phyloP scores from a whole-genome alignment of 2,329 filamentous ascomycete genomes.

The Calonectria hawksworthii region DNA sequence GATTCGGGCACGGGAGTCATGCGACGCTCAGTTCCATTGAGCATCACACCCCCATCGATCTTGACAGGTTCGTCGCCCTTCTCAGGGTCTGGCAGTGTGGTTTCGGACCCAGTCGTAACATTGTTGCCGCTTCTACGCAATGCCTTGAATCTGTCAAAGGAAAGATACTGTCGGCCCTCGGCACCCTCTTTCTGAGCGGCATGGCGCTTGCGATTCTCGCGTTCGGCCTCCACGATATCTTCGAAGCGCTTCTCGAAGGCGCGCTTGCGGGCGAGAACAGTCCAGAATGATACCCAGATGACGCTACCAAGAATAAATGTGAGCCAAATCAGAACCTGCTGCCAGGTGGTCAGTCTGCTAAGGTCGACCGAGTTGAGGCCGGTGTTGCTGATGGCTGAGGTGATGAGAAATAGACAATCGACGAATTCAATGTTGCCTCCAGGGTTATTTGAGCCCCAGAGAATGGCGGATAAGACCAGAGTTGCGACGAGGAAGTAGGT shows the following conservation, averaged over 20 bases:
- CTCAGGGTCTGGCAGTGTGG: background rate
- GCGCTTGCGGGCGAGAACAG: constrained; percentile 71
- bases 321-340: constrained; percentile 75
- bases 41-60: background rate
- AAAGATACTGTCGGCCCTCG: constrained; percentile 35
- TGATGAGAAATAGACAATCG: constrained; percentile 76
- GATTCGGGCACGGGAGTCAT: constrained; percentile 37
- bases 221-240: constrained; percentile 61
- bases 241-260: constrained; percentile 75
- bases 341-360: constrained; percentile 74
- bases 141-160: constrained; percentile 39
- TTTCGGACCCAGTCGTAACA: background rate
- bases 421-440: constrained; percentile 68
- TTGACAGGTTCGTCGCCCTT: background rate
- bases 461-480: constrained; percentile 70
- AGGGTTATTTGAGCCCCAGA: constrained; percentile 70
- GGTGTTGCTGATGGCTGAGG: constrained; percentile 76
- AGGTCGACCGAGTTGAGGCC: constrained; percentile 78
- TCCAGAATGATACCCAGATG: constrained; percentile 76
- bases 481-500: constrained; percentile 72
- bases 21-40: constrained; percentile 29
- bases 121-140: constrained; percentile 23
- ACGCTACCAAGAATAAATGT: constrained; percentile 76
- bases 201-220: constrained; percentile 46
- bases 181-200: constrained; percentile 18